Base-by-base conservation (phyloP, 2,329 filamentous ascomycete genomes). In the Diaporthe citri region DNA sequence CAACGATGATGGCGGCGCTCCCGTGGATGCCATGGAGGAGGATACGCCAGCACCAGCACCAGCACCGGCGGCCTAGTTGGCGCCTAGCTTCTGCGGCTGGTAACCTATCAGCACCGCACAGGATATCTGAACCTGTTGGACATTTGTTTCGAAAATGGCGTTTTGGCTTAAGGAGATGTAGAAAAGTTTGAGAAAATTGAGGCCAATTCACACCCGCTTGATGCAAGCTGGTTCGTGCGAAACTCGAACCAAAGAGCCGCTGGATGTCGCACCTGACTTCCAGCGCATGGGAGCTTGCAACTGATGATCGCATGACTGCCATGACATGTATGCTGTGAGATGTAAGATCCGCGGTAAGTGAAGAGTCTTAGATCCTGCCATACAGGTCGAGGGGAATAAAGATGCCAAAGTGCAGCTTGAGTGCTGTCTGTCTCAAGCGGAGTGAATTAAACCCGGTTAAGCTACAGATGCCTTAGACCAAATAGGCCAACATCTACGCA, bases 201-300 rank as follows among this genome's bases (percentile, higher is more conserved):
- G 20, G 8, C 12, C 25, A 36, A 39, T 41, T 64, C 43, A 2
- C 17, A 22, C 13, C 31, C 17, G 31, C 36, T 17, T 17, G 25
- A 52, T 31, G 36, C 57, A 72, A 64, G 70, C 70, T 72, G 57
- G 70, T 72, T 72, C 70, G 70, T 72, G 70, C 34, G 70, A 72
- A 72, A 72, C 70, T 64, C 70, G 70, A 72, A 72, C 70, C 36
- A 43, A 43, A 39, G 52, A 31, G 25, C 51, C 22, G 70, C 70
- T 64, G 70, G 57, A 43, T 36, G 70, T 72, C 70, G 17, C 12
- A 36, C 13, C 0, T 41, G 57, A 52, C 34, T 25, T 43, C 57
- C 70, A 64, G 70, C 48, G 70, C 70, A 43, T 9, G 8, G 57
- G 57, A 72, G 70, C 70, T 72, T 72, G 70, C 46, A 52, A 52